phyloP scores from a whole-genome alignment of 345 rosid genomes.

The Acer negundo region DNA sequence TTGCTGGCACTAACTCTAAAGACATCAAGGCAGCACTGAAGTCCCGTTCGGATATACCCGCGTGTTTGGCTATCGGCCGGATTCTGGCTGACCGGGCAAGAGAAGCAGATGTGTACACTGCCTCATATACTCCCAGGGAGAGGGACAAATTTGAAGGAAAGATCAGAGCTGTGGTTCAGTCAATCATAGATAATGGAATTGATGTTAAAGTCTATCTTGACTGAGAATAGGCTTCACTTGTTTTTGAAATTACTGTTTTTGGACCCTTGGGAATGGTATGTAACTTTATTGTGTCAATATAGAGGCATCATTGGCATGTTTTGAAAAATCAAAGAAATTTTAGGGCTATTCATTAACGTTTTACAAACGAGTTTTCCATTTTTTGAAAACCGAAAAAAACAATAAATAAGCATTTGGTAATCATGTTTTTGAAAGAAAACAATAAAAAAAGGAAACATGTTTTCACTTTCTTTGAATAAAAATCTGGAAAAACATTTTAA shows the following conservation, averaged over 20 bases:
- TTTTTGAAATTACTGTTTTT: neutral
- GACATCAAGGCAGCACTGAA: conserved; percentile 82
- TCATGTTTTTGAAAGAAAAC: too few species aligned
- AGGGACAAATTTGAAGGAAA: conserved; percentile 97
- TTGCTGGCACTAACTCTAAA: conserved; percentile 94
- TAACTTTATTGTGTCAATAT: neutral
- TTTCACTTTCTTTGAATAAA: too few species aligned
- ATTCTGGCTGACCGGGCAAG: conserved; percentile 81
- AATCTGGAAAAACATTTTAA: too few species aligned
- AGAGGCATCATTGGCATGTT: neutral
- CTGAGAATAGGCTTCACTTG: conserved; percentile 34
- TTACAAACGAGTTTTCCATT: too few species aligned
- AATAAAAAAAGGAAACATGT: too few species aligned
- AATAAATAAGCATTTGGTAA: too few species aligned
- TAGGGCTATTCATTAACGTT: too few species aligned
- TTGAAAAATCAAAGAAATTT: too few species aligned
- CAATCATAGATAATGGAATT: conserved; percentile 83
- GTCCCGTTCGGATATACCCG: conserved; percentile 88
- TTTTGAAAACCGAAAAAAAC: too few species aligned
- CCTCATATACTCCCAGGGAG: conserved; percentile 82
- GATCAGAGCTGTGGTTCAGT: conserved; percentile 90
- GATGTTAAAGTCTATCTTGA: conserved; percentile 82
- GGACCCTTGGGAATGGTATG: neutral
- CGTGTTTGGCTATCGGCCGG: conserved; percentile 77
- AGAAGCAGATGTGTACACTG: conserved; percentile 90